Base-by-base conservation (phyloP, 306 rosid species). In the Malus sieversii region DNA sequence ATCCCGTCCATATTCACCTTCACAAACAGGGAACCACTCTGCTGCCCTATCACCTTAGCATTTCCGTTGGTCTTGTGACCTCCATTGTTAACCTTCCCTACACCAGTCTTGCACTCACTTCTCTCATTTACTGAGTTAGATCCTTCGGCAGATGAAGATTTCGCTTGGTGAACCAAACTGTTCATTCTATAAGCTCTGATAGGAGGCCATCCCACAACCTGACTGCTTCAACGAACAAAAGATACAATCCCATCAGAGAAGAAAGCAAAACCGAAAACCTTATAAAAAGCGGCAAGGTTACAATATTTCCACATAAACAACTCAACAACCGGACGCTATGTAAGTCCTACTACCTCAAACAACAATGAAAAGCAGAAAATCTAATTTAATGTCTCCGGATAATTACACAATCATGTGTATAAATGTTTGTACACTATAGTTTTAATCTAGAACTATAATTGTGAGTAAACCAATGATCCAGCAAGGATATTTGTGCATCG, bases 141-240 rank as follows among this genome's bases (percentile, higher is more conserved):
- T 80, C 38, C 91, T 75, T 87, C 97, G 4, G 87, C 65, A 10
- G 82, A 75, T 27, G 90, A 83, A 48, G 85, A 85, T 86, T 94
- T 94, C 27, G 84, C 79, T 29, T 87, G 88, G 85, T 73, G 83
- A 60, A 81, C 88, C 86, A 86, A 77, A 84, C 91, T 90, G 71
- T 90, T 92, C 92, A 90, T 87, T 85, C 99, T 87, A 68, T 82
- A 85, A 65, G 89, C 42, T 83, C 90, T 78, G 83, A 95, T 85
- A 40, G 99, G 99, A 66, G 99, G 99, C 99, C 99, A 95, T 66
- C 99, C 99, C 80, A 95, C 96, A 51, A 90, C 92, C 86, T 92
- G 97, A 84, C 96, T 95, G 87, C 82, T 74, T 30, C 71, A 78
- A 72, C 78, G 68, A 83, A 60, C 80, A 72, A 65, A 65, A 70